Conservation (phyloP, 73 alveolate genomes). For the Diophrys appendiculata region DNA sequence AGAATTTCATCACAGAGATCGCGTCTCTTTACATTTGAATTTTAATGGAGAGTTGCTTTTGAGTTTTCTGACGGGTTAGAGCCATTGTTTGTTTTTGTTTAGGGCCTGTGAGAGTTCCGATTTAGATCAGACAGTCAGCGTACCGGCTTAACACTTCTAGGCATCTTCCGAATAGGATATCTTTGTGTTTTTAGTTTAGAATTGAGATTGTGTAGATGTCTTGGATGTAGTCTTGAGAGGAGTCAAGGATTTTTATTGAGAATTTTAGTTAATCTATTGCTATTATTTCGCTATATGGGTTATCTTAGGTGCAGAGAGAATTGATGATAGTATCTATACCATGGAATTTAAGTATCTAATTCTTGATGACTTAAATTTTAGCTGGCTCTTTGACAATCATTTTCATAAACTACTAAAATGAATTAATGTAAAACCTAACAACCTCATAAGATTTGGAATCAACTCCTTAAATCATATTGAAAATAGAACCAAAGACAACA, state of each 20-base stretch:
- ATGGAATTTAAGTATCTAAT: background rate
- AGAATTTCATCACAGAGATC: slow-evolving; percentile 21
- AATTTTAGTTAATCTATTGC: background rate
- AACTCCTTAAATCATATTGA: background rate
- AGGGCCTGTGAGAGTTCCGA: background rate
- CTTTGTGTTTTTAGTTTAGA: background rate
- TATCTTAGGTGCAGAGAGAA: background rate
- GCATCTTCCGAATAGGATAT: slow-evolving; percentile 2
- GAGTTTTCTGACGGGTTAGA: background rate
- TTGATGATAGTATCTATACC: background rate
- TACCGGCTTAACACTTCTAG: background rate
- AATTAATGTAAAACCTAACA: no score
- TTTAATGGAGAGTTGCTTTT: background rate
- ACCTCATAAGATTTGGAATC: background rate
- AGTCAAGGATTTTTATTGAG: background rate
- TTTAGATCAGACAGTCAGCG: background rate
- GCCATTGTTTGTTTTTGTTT: background rate
- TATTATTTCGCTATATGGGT: background rate
- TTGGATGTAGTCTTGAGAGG: background rate
- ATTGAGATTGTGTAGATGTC: background rate
- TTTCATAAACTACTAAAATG: background rate
- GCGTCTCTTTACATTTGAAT: slow-evolving; percentile 24
- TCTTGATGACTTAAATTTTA: background rate
- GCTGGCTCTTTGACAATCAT: background rate
- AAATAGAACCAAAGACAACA: background rate